Conservation (phyloP, 1,139 yeast genomes). For the Yamadazyma membranifaciens region DNA sequence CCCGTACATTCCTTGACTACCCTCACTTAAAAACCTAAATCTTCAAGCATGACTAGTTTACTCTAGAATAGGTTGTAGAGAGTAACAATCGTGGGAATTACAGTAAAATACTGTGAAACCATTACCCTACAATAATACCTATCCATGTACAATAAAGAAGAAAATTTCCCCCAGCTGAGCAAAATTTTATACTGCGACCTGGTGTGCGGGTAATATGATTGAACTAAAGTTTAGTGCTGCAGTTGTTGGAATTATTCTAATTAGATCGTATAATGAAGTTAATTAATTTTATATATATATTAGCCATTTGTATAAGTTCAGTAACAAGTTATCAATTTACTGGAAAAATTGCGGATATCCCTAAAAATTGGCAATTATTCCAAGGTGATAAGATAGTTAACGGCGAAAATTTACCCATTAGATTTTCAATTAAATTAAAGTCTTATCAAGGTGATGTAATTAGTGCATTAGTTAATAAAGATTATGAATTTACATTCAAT, state of each 20-base stretch:
- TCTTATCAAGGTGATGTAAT: not conserved
- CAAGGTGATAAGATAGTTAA: conserved; percentile 26
- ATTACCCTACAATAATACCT: conserved; percentile 57
- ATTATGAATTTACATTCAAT: conserved; percentile 26
- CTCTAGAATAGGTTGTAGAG: conserved; percentile 56
- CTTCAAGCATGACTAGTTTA: conserved; percentile 28
- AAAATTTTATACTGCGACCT: conserved; percentile 8
- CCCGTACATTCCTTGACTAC: conserved; percentile 48
- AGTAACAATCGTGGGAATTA: conserved; percentile 40
- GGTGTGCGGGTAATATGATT: conserved; percentile 6
- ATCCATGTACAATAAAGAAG: conserved; percentile 46
- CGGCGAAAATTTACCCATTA: conserved; percentile 35
- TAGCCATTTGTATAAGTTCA: too few species aligned
- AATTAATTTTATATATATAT: not conserved
- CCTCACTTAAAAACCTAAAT: conserved; percentile 14
- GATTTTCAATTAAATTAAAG: conserved; percentile 31
- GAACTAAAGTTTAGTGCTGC: not conserved
- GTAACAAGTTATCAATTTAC: conserved; percentile 1
- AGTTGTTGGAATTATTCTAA: not conserved
- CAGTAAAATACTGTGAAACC: conserved; percentile 22
- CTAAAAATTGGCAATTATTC: conserved; percentile 14
- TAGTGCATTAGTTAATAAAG: conserved; percentile 22
- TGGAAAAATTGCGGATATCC: conserved; percentile 25
- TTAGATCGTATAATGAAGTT: conserved; percentile 1
- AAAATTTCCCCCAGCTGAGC: not conserved